These are phyloP conservation scores for Calonectria crousiana DNA, from an alignment of 2,329 filamentous ascomycete genomes.

Conservation along the genomic window DNA sequence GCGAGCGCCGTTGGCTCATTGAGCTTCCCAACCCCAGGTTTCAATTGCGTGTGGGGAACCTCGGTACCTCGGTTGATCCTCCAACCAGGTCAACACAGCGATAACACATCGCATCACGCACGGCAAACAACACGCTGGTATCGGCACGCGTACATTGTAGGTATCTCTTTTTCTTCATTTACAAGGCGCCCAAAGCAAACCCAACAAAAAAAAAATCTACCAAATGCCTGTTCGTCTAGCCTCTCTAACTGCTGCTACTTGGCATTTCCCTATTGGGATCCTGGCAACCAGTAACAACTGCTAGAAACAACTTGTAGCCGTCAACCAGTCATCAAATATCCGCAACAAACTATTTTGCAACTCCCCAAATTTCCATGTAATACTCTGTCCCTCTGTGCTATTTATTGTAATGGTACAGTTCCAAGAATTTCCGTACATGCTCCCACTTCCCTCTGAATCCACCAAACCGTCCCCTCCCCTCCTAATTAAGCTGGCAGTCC, in stretches of 20 bases:
- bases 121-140: not conserved
- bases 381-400: not conserved
- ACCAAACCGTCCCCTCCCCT: too few species aligned
- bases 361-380: slow-evolving; percentile 5
- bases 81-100: not conserved
- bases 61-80: slow-evolving; percentile 43
- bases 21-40: slow-evolving; percentile 31
- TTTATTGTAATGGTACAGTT: slow-evolving; percentile 12
- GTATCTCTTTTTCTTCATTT: not conserved
- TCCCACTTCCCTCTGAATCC: not conserved
- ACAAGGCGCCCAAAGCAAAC: not conserved
- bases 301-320: not conserved
- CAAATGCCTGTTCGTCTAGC: not conserved
- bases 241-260: not conserved
- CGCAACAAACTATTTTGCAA: slow-evolving; percentile 1
- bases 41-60: slow-evolving; percentile 42
- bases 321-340: slow-evolving; percentile 4
- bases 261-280: not conserved
- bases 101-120: not conserved
- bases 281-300: not conserved
- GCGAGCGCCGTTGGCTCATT: not conserved
- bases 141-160: not conserved
- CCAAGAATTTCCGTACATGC: not conserved
- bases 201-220: not conserved
- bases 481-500: slow-evolving; percentile 75